Evolutionary conservation across 331 rosid genomes (phyloP), one percentile per base, ranked within the genome.

Genomic region (Stylosanthes scabra): DNA sequence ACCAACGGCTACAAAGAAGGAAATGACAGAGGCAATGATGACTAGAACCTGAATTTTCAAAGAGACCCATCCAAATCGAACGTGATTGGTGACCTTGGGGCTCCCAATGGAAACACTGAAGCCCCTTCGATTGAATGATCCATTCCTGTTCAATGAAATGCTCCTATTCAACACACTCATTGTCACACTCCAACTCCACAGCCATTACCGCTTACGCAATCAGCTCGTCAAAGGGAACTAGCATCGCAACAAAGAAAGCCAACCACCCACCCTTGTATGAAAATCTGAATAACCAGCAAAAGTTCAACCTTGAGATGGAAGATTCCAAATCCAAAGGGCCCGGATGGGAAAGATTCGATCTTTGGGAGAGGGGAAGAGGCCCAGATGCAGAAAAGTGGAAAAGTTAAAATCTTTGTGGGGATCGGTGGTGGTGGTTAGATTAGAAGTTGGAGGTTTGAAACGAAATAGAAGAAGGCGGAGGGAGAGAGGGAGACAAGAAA

Each of bases 1-100:
- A 82, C 83, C 83, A 62, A 86, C 54, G 42, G 88, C 92, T 25
- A 86, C 16, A 40, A 86, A 73, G 78, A 86, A 89, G 39, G 97
- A 86, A 77, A 92, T 46, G 31, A 83, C 81, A 72, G 82, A 85
- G 4, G 76, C 86, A 61, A 63, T 52, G 41, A 90, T 84, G 6
- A 92, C 82, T 28, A 88, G 86, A 29, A 83, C 54, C 47, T 74
- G 85, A 81, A 85, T 82, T 78, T 79, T 71, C 5, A 82, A 71
- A 2, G 83, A 83, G 65, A 92, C 81, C 81, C 88, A 85, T 76
- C 87, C 78, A 16, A 63, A 73, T 29, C 83, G 84, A 13, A 8
- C 8, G 7, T 6, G 78, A 68, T 37, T 74, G n/a, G 37, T 27
- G n/a, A 41, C 31, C 65, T 80, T 80, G 27, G 90, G 92, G 73